Evolutionary conservation across 352 stramenopile genomes (phyloP).

Genomic region (Phytophthora sp.): DNA sequence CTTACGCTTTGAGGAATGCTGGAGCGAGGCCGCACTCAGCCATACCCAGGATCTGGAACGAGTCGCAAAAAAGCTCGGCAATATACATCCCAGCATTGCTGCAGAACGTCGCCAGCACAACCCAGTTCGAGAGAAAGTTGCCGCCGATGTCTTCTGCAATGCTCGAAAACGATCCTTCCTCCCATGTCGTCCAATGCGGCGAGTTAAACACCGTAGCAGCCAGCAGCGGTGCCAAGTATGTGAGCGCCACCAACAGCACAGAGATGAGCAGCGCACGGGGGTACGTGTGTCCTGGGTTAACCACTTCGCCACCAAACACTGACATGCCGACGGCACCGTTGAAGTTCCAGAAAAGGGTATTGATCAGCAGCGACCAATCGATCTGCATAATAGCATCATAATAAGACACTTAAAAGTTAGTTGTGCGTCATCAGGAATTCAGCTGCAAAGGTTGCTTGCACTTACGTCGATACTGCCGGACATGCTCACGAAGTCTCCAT

Average conservation of each 20-base stretch:
- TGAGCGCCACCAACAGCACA: conserved; percentile 79
- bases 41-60: conserved; percentile 88
- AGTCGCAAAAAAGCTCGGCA: conserved; percentile 93
- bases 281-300: conserved; percentile 79
- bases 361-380: conserved; percentile 89
- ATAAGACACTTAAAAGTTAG: conserved; percentile 14
- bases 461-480: conserved; percentile 36
- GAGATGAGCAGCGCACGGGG: conserved; percentile 83
- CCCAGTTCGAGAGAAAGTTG: conserved; percentile 89
- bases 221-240: conserved; percentile 91
- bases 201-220: conserved; percentile 73
- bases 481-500: conserved; percentile 52
- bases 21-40: conserved; percentile 88
- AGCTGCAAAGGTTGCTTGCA: not conserved
- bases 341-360: conserved; percentile 97
- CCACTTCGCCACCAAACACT: conserved; percentile 90
- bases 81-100: conserved; percentile 93
- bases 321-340: conserved; percentile 91
- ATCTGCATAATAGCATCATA: conserved; percentile 29
- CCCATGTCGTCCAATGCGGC: conserved; percentile 83
- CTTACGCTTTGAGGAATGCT: conserved; percentile 80
- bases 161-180: conserved; percentile 89
- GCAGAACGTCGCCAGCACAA: conserved; percentile 89
- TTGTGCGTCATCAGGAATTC: not conserved
- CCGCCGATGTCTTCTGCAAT: conserved; percentile 89